Percentiles rank a stretch among this genome's conserved stretches.
Evolutionary conservation across 352 stramenopile species (phyloP).

Genomic region (Globisporangium orthogonon): DNA sequence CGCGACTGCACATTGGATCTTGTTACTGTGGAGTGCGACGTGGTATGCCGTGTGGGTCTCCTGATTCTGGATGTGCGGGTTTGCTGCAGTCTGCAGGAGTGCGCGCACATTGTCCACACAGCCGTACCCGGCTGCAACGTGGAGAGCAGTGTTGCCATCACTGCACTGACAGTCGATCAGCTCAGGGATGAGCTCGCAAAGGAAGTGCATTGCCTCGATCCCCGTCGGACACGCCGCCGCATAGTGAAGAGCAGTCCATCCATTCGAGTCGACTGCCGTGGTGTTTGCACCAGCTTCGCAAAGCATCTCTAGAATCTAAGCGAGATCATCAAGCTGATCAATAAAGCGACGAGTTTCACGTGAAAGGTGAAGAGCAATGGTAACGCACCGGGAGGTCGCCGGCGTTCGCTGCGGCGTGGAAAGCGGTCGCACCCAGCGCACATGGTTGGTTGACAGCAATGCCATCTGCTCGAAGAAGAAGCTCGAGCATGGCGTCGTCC

Average conservation of each 20-base stretch:
- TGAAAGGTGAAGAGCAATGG: not conserved
- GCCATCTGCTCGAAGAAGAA: conserved; percentile 16
- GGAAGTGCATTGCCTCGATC: conserved; percentile 35
- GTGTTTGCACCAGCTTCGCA: conserved; percentile 28
- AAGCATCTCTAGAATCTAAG: conserved; percentile 43
- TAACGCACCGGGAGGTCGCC: conserved; percentile 30
- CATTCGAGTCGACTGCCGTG: conserved; percentile 37
- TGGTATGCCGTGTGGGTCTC: conserved; percentile 42
- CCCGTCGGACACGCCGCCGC: conserved; percentile 35
- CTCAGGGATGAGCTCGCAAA: conserved; percentile 45
- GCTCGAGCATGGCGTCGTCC: conserved; percentile 20
- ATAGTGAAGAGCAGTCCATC: conserved; percentile 63
- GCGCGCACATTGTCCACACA: conserved; percentile 41
- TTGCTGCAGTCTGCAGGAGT: conserved; percentile 53
- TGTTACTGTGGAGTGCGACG: conserved; percentile 45
- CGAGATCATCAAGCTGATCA: not conserved
- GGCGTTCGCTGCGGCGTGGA: conserved; percentile 54
- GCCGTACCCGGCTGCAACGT: conserved; percentile 53
- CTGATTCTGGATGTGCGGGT: conserved; percentile 32
- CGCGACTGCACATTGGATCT: conserved; percentile 42
- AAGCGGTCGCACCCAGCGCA: conserved; percentile 36
- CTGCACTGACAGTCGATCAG: conserved; percentile 39
- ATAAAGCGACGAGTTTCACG: no score
- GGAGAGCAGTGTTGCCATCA: conserved; percentile 57
- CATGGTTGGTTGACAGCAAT: conserved; percentile 42